These are phyloP conservation scores for Dipteronia dyeriana DNA, from an alignment of 345 rosid species.

Conservation along the genomic window DNA sequence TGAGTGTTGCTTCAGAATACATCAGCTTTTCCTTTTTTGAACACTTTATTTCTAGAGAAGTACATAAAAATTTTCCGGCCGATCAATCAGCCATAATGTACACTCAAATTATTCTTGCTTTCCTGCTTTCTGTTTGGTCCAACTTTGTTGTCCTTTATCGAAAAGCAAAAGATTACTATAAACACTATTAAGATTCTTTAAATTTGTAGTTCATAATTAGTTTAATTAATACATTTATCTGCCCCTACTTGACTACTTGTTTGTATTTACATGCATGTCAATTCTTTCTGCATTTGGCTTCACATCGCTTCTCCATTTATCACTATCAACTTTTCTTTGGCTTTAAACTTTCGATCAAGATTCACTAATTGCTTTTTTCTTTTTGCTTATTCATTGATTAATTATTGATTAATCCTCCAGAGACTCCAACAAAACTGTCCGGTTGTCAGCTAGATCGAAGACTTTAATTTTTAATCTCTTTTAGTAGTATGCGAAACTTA, in stretches of 20 bases:
- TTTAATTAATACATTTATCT: neutral
- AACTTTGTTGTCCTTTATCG: constrained; percentile 1
- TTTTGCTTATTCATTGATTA: constrained; percentile 12
- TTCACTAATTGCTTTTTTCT: neutral
- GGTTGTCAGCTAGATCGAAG: too few relatives aligned
- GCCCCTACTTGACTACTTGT: constrained; percentile 21
- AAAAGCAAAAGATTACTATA: constrained; percentile 6
- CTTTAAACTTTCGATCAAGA: neutral
- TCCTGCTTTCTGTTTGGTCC: constrained; percentile 5
- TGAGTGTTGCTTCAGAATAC: too few relatives aligned
- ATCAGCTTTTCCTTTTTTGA: too few relatives aligned
- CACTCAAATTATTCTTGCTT: neutral
- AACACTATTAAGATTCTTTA: constrained; percentile 1
- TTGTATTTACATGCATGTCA: constrained; percentile 9
- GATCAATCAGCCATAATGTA: neutral
- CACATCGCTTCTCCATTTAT: neutral
- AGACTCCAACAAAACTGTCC: neutral
- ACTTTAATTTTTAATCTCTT: neutral
- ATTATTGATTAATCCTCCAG: neutral
- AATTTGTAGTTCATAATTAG: neutral
- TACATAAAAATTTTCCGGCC: neutral
- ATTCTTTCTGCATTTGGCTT: constrained; percentile 8
- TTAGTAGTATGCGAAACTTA: neutral
- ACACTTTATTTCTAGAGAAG: neutral
- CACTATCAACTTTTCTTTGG: neutral